Base-by-base conservation (phyloP, 75 land plant genomes). In the Pinus taeda region DNA sequence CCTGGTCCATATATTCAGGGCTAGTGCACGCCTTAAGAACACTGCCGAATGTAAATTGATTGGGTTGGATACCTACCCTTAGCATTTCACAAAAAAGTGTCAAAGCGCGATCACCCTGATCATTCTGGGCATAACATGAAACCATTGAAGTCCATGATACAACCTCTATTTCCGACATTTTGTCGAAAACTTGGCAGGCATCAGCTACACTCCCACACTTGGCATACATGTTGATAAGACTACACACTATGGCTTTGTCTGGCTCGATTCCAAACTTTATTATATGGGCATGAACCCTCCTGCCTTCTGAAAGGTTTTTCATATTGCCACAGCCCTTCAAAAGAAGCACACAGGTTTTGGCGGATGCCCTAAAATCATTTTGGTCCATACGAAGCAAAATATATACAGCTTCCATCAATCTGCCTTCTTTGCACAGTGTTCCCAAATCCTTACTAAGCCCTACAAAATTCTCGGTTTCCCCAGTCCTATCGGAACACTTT, bases 11-110 rank as follows among this genome's bases (percentile, higher is more conserved):
- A 61, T 81, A 82, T 76, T 53, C 77, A 61, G 80, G 62, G 18
- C 88, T 86, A 1, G 87, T 82, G 63, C 92, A 92, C 6, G 90
- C 87, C 60, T 85, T 90, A 1, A 92, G 76, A 60, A 78, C 87
- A 71, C 92, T 84, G n/a, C 83, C 79, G 75, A 75, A 90, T 3
- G 92, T 72, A 37, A 84, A 81, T 58, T 76, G 81, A 78, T 85
- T 81, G 12, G 83, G 77, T 22, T 64, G 77, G 73, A 88, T 71
- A 66, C 80, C 84, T 71, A 88, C 82, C 12, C 17, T 14, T 59
- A 77, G 90, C 94, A 93, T 91, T 33, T 66, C 64, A 18, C 55
- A 22, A 73, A 73, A 73, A 9, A 79, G 57, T 42, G 60, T 59
- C 55, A 73, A 74, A 55, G 80, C 77, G 15, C 9, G 59, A 36